Evolutionary conservation across 306 rosid genomes (phyloP).

Genomic region (Acacia confusa): DNA sequence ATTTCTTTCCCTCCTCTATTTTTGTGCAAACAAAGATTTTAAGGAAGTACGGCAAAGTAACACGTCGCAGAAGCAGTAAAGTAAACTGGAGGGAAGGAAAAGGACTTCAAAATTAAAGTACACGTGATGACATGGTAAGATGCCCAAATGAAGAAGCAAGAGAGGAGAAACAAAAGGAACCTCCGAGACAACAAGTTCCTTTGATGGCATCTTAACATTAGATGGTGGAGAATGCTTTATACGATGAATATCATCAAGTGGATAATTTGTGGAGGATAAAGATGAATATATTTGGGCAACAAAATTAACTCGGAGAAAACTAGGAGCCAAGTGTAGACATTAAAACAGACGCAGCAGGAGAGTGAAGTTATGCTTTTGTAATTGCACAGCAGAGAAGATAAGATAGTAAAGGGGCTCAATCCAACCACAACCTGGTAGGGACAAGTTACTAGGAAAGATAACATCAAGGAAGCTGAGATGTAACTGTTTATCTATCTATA

Average conservation of each 20-base stretch:
- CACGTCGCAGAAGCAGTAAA: not conserved
- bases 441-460: not conserved
- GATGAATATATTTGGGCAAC: not conserved
- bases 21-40: not conserved
- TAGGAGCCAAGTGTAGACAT: constrained; percentile 18
- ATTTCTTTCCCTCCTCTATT: not conserved
- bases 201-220: constrained; percentile 29
- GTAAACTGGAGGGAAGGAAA: constrained; percentile 5
- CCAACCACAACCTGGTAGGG: not conserved
- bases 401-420: constrained; percentile 38
- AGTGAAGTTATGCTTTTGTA: constrained; percentile 7
- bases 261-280: not conserved
- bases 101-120: constrained; percentile 18
- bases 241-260: not conserved
- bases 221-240: not conserved
- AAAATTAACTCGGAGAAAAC: not conserved
- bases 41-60: not conserved
- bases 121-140: constrained; percentile 15
- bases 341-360: constrained; percentile 36
- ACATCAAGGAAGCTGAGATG: too few species aligned
- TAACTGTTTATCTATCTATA: too few species aligned
- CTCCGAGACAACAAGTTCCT: constrained; percentile 27
- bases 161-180: constrained; percentile 35
- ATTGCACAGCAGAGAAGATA: constrained; percentile 39
- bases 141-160: not conserved